Base-by-base conservation (phyloP, 306 rosid genomes). In the Cucumis hystrix region DNA sequence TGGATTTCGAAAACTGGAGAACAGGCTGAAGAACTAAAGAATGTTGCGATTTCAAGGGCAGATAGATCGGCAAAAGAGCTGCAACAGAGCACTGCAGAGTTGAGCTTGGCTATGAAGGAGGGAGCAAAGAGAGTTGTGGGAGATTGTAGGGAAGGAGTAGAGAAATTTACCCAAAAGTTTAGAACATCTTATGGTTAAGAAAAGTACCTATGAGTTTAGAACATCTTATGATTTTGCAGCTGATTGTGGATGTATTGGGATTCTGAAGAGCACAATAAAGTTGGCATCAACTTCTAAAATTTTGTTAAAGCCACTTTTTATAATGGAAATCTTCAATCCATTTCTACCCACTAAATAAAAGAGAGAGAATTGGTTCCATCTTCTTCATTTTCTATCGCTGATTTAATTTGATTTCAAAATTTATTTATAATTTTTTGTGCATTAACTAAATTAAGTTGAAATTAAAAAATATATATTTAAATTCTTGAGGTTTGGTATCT, bases 81-180 rank as follows among this genome's bases (percentile, higher is more conserved):
- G 87, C 97, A 84, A 84, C 93, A 79, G 60, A 79, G 82, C 85
- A 88, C 92, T 3, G 15, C 75, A 6, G 96, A 92, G 80, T 80
- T 89, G 14, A 83, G 92, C 82, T 79, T 49, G 67, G 76, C 86
- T 1, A 5, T 92, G 52, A 89, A 85, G 82, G 99, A 90, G 66
- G 91, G 97, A 30, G 88, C 92, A 51, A 92, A 90, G 89, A 82
- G 93, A 17, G 88, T 88, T 13, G 97, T 86, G 0, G 93, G 88
- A 56, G 97, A 92, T 77, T 95, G 97, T 79, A 89, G 90, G 87
- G 99, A 86, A 80, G 98, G 97, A 60, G 98, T 96, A 20, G 98
- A 85, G 87, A 96, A 88, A 84, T 85, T 96, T 77, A 83, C 91
- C 78, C 98, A 91, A 61, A 95, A 86, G 88, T 92, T 96, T 82